Conservation (phyloP, 2,329 filamentous ascomycete species). For the Neoarthrinium moseri region DNA sequence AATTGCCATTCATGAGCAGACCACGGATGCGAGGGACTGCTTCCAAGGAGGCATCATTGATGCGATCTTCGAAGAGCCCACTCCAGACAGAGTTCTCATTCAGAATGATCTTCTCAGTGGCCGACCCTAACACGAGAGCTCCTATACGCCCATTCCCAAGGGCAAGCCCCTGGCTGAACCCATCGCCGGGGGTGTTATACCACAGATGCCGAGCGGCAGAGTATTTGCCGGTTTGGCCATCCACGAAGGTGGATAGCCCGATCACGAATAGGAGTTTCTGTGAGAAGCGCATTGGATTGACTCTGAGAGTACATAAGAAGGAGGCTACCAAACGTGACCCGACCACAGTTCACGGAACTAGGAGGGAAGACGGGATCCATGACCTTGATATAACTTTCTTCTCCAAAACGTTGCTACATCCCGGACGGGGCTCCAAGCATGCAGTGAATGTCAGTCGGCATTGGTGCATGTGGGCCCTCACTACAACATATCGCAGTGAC, state of each 20-base stretch:
- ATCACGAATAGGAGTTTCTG: neutral
- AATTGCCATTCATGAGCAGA: slow-evolving; percentile 31
- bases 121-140: neutral
- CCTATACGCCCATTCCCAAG: slow-evolving; percentile 3
- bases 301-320: too few species aligned
- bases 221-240: neutral
- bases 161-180: slow-evolving; percentile 1
- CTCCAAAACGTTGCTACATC: too few species aligned
- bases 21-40: slow-evolving; percentile 34
- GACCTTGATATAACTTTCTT: too few species aligned
- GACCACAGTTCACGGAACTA: too few species aligned
- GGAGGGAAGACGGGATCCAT: too few species aligned
- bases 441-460: too few species aligned
- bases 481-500: too few species aligned
- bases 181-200: slow-evolving; percentile 1
- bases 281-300: too few species aligned
- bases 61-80: slow-evolving; percentile 37
- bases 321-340: too few species aligned
- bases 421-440: too few species aligned
- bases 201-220: neutral
- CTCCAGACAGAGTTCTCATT: slow-evolving; percentile 47
- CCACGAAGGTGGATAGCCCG: neutral
- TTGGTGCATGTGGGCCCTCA: too few species aligned
- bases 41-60: slow-evolving; percentile 30
- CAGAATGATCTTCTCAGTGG: slow-evolving; percentile 36